Percentiles rank a stretch among this genome's conserved stretches.
These are phyloP conservation scores for Phialocephala sp. DNA, from an alignment of 2,329 filamentous ascomycete species.

Conservation along the genomic window DNA sequence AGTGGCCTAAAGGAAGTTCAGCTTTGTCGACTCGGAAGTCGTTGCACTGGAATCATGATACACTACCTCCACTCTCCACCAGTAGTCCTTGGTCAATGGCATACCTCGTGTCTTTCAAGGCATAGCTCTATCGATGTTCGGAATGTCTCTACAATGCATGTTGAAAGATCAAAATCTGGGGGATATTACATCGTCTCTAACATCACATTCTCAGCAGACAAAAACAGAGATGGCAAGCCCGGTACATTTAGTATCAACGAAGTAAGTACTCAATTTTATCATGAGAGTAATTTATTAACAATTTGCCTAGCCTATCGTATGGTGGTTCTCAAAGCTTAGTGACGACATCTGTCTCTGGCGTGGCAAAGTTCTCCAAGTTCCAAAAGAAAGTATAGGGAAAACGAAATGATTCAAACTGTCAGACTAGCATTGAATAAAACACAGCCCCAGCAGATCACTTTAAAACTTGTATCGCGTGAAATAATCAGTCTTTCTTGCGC, in stretches of 20 bases:
- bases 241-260: slow-evolving; percentile 7
- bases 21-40: slow-evolving; percentile 20
- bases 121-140: slow-evolving; percentile 17
- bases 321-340: slow-evolving; percentile 22
- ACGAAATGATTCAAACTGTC: slow-evolving; percentile 11
- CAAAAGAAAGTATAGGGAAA: slow-evolving; percentile 19
- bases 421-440: too few species aligned
- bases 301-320: slow-evolving; percentile 18
- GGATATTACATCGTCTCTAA: slow-evolving; percentile 18
- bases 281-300: slow-evolving; percentile 16
- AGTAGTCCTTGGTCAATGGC: slow-evolving; percentile 26
- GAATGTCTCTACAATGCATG: slow-evolving; percentile 13
- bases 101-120: slow-evolving; percentile 18
- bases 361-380: slow-evolving; percentile 19
- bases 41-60: slow-evolving; percentile 27
- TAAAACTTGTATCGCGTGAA: slow-evolving; percentile 5
- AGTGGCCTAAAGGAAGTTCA: slow-evolving; percentile 22
- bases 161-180: slow-evolving; percentile 17
- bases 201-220: slow-evolving; percentile 18
- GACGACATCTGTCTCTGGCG: slow-evolving; percentile 15
- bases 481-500: slow-evolving; percentile 1
- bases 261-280: slow-evolving; percentile 8
- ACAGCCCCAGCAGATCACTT: not conserved
- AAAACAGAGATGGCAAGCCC: slow-evolving; percentile 9
- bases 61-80: slow-evolving; percentile 17